These are phyloP conservation scores for Brachypodium distachyon DNA, from an alignment of 202 grass and related monocot genomes.

Conservation along the genomic window DNA sequence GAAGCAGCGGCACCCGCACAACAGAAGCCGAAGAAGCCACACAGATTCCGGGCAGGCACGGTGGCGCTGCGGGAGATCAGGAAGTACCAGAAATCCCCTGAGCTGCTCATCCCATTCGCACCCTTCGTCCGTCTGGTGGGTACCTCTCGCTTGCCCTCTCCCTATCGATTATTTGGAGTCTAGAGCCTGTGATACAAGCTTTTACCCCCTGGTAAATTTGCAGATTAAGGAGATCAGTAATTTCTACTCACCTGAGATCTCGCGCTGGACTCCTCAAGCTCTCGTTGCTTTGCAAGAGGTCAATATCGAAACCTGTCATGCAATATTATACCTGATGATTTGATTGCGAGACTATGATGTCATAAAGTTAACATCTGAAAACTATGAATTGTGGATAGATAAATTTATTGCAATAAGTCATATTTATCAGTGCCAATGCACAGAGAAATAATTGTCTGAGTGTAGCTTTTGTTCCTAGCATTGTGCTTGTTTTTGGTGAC, in stretches of 20 bases:
- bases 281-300: constrained; percentile 69
- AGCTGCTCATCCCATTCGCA: constrained; percentile 46
- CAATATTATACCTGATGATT: neutral
- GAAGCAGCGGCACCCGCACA: neutral
- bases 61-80: constrained; percentile 71
- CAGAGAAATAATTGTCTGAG: neutral
- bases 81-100: constrained; percentile 43
- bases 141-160: neutral
- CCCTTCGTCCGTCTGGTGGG: constrained; percentile 60
- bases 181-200: neutral
- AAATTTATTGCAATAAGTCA: neutral
- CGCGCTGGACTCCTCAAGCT: constrained; percentile 51
- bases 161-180: neutral
- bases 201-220: constrained; percentile 12
- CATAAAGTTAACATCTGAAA: neutral
- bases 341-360: neutral
- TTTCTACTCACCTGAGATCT: neutral
- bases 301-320: neutral
- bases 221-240: constrained; percentile 62
- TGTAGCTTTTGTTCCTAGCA: neutral
- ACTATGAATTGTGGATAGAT: neutral
- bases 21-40: neutral
- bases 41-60: constrained; percentile 46
- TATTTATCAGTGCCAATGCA: neutral
- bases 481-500: neutral